phyloP scores from a whole-genome alignment of 257 asterid species.

The Cruciata laevipes region DNA sequence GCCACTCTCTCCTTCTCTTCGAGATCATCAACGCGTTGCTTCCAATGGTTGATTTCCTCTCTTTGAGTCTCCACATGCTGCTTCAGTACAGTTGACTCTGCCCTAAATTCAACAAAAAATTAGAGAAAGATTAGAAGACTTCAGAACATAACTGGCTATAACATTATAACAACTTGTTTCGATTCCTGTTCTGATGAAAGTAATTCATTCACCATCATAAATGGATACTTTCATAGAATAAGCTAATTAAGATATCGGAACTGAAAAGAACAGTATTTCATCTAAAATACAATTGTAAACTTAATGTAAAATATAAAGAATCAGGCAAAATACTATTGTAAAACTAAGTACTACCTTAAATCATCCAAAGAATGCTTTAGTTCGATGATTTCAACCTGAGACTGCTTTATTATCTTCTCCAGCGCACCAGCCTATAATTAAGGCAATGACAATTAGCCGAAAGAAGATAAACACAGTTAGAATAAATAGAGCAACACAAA shows the following conservation, averaged over 20 bases:
- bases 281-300: no score
- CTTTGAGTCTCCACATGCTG: slow-evolving; percentile 67
- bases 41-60: slow-evolving; percentile 77
- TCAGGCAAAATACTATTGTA: not conserved
- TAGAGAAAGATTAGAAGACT: not conserved
- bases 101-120: slow-evolving; percentile 52
- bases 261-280: not conserved
- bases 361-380: slow-evolving; percentile 86
- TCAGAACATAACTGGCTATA: not conserved
- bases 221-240: not conserved
- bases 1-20: slow-evolving; percentile 94
- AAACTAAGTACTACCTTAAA: slow-evolving; percentile 52
- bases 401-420: slow-evolving; percentile 87
- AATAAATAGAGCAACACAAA: slow-evolving; percentile 4
- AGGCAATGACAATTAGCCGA: slow-evolving; percentile 18
- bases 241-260: not conserved
- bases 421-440: slow-evolving; percentile 73
- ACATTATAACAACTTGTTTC: not conserved
- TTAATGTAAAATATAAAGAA: not conserved
- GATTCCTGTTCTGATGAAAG: not conserved
- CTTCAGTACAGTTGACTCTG: slow-evolving; percentile 70
- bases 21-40: slow-evolving; percentile 70
- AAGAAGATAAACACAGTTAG: slow-evolving; percentile 10
- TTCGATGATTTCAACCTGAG: slow-evolving; percentile 96
- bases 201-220: not conserved